A percentile compares a stretch with the other conserved stretches of the same genome.
These are phyloP conservation scores for Auricularia cornea DNA, from an alignment of 768 basidiomycete species.

Conservation along the genomic window DNA sequence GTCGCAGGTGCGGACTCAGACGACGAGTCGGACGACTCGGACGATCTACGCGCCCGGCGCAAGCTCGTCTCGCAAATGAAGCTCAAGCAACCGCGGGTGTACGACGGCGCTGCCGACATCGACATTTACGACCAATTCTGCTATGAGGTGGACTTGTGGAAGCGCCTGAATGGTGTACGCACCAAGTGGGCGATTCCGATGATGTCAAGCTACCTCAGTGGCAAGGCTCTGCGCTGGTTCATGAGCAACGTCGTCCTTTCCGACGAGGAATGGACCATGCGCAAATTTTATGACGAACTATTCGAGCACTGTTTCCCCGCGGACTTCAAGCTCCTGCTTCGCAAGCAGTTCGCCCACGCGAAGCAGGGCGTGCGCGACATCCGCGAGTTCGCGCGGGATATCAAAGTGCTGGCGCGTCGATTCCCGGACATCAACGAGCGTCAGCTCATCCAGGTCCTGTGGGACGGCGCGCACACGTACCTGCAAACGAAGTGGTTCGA, in stretches of 20 bases:
- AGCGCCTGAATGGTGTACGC: background rate
- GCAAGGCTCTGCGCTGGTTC: slow-evolving; percentile 27
- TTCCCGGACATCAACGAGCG: slow-evolving; percentile 21
- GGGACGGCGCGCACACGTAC: slow-evolving; percentile 20
- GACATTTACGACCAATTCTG: slow-evolving; percentile 1
- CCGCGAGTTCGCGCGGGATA: slow-evolving; percentile 24
- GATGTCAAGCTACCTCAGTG: slow-evolving; percentile 19
- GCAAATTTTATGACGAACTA: slow-evolving; percentile 25
- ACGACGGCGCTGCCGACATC: background rate
- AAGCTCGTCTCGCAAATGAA: background rate
- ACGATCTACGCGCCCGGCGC: background rate
- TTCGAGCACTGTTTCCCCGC: slow-evolving; percentile 32
- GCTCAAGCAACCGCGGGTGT: slow-evolving; percentile 1
- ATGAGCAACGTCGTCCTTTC: slow-evolving; percentile 19
- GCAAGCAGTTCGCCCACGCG: slow-evolving; percentile 14
- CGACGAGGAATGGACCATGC: slow-evolving; percentile 18
- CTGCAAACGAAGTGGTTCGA: slow-evolving; percentile 25
- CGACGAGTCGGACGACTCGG: background rate
- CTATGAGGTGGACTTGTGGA: background rate
- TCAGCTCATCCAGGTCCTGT: slow-evolving; percentile 26
- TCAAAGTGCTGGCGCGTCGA: slow-evolving; percentile 26
- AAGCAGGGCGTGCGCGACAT: slow-evolving; percentile 23
- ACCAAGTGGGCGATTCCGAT: background rate
- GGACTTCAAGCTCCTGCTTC: slow-evolving; percentile 19
- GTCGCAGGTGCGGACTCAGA: too few relatives aligned